A percentile compares a stretch with the other conserved stretches of the same genome.
phyloP scores from a whole-genome alignment of 129 eudicot species.

The Pittosporum tobira region DNA sequence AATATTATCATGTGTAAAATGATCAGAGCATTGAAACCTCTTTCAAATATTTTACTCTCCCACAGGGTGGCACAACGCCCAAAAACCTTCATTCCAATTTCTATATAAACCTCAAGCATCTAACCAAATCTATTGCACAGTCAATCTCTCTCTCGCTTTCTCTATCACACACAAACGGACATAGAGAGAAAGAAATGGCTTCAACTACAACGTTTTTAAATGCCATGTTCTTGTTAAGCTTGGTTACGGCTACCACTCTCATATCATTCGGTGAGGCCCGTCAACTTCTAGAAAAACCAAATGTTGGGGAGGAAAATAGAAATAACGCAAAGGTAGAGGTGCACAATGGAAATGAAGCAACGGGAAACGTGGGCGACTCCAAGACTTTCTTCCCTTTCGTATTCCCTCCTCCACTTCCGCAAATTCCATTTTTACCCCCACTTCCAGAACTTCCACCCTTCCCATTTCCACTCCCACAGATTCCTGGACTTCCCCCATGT shows the following conservation, averaged over 20 bases:
- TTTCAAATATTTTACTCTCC: too few relatives aligned
- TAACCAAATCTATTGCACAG: background rate
- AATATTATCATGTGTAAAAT: too few relatives aligned
- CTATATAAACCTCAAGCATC: background rate
- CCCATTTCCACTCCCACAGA: background rate
- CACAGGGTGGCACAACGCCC: too few relatives aligned
- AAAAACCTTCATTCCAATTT: background rate
- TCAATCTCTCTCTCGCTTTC: background rate
- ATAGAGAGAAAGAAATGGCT: background rate
- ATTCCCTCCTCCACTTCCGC: background rate
- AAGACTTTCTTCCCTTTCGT: background rate
- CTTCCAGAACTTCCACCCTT: background rate
- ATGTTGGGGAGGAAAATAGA: conserved; percentile 7
- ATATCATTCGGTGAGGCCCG: background rate
- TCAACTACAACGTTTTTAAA: background rate
- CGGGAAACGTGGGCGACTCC: background rate
- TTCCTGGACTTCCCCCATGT: background rate
- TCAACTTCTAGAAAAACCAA: background rate
- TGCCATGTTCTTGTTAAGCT: background rate
- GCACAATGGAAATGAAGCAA: background rate
- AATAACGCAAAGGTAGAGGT: background rate
- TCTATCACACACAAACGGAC: background rate
- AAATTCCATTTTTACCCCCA: conserved; percentile 7
- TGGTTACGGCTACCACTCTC: background rate
- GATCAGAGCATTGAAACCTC: too few relatives aligned